Conservation (phyloP, 2,329 filamentous ascomycete genomes). For the Xylariaceae sp. region DNA sequence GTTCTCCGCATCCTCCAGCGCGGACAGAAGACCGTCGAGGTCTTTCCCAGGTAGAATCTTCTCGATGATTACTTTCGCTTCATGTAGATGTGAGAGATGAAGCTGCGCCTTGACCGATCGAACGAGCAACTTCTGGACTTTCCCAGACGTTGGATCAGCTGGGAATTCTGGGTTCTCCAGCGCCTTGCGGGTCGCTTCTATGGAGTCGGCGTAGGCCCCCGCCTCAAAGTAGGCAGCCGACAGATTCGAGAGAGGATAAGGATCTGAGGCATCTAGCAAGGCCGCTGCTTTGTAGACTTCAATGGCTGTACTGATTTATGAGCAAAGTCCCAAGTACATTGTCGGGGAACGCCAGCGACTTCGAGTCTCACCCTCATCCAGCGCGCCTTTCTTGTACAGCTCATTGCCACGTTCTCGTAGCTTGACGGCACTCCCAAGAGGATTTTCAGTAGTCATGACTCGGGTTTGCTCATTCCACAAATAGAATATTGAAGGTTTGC, state of each 20-base stretch:
- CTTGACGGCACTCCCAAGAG: not conserved
- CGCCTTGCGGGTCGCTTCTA: constrained; percentile 6
- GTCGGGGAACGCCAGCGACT: not conserved
- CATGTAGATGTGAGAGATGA: constrained; percentile 5
- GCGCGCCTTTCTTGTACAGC: constrained; percentile 6
- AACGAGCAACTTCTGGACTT: constrained; percentile 9
- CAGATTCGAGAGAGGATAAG: constrained; percentile 14
- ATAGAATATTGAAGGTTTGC: too few relatives aligned
- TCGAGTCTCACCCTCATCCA: constrained; percentile 10
- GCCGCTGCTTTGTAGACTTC: constrained; percentile 12
- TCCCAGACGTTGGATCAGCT: not conserved
- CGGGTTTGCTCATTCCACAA: too few relatives aligned
- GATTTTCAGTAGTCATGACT: too few relatives aligned
- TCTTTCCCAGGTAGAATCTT: constrained; percentile 6
- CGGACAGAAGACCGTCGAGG: not conserved
- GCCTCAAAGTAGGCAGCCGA: constrained; percentile 16
- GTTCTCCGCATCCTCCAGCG: not conserved
- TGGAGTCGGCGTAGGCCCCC: constrained; percentile 14
- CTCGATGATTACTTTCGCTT: constrained; percentile 3
- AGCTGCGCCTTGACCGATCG: constrained; percentile 12
- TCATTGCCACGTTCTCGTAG: constrained; percentile 11
- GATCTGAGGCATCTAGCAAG: constrained; percentile 10
- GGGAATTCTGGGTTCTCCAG: constrained; percentile 4
- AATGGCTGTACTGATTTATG: constrained; percentile 5
- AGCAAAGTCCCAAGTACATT: not conserved